Evolutionary conservation across 139 green algal genomes (phyloP), one percentile per base, ranked within the genome.

Genomic region (Chlorella sp.): DNA sequence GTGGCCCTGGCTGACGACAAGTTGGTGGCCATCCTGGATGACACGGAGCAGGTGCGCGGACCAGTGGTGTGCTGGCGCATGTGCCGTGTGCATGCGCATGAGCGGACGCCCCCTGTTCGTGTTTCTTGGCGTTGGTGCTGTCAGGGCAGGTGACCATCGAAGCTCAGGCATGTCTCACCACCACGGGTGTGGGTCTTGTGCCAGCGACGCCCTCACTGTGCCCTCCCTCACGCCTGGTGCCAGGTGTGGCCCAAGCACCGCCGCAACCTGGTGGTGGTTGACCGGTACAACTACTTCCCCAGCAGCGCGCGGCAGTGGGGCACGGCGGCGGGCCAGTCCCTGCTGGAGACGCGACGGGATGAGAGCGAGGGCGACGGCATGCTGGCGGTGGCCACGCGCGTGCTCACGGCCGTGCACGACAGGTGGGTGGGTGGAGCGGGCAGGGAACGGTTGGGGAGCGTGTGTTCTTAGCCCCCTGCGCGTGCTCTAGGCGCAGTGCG

Each of bases 281-380:
- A 94, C 70, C 82, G 92, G 2, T 98, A 98, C 84, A 85, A 97
- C 66, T 98, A 88, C 82, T 98, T 97, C 77, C 92, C 88, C 2
- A 78, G 79, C 26, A 85, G 72, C 61, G 31, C 80, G 3, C 70
- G 70, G 10, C 69, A 64, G 55, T 64, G 17, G 17, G 55, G 55
- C 24, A 27, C 4, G 22, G 55, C 20, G 22, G 55, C 55, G 4
- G 55, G 22, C 55, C 10, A 17, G 10, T 64, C 55, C 20, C 55
- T 64, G 17, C 24, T 64, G 55, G 22, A 64, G 24, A 30, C 55
- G 20, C 4, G 55, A 30, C 55, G 55, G 55, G 55, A 64, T 20
- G 55, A 64, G 55, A 64, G 55, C 24, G 4, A 30, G 22, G 6
- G 20, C 55, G 22, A 64, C 14, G 55, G 55, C 20, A 64, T 30